phyloP scores from a whole-genome alignment of 148 eudicot species.

The Arbutus unedo region DNA sequence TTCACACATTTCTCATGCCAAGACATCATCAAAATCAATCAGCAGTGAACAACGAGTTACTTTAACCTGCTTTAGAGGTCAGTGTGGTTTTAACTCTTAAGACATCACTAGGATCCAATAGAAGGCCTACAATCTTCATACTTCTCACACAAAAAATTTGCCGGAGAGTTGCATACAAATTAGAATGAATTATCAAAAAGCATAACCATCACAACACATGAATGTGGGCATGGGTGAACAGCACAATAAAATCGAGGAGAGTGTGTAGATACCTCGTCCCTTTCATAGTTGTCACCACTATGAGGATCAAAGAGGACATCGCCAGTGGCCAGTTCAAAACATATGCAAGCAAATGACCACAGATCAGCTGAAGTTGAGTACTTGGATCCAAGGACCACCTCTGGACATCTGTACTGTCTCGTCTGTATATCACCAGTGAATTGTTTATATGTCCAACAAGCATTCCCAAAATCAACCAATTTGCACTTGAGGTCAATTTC shows the following conservation, averaged over 20 bases:
- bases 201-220: background rate
- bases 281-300: slow-evolving; percentile 76
- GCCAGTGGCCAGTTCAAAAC: slow-evolving; percentile 96
- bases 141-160: slow-evolving; percentile 1
- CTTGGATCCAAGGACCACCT: slow-evolving; percentile 84
- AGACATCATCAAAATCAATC: background rate
- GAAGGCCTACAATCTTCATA: background rate
- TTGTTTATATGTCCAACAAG: slow-evolving; percentile 95
- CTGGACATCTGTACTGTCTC: slow-evolving; percentile 93
- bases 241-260: background rate
- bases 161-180: background rate
- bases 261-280: slow-evolving; percentile 74
- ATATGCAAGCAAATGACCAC: slow-evolving; percentile 98
- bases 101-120: background rate
- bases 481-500: slow-evolving; percentile 76
- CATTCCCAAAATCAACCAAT: slow-evolving; percentile 95
- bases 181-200: background rate
- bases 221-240: background rate
- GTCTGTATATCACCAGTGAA: slow-evolving; percentile 94
- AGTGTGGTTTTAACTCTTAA: background rate
- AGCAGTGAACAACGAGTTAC: background rate
- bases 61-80: background rate
- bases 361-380: slow-evolving; percentile 89
- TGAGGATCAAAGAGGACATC: slow-evolving; percentile 97
- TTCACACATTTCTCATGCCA: background rate